Percentiles rank a stretch among this genome's conserved stretches.
Conservation (phyloP, 1,284 basidiomycete species). For the Inonotus obliquus region DNA sequence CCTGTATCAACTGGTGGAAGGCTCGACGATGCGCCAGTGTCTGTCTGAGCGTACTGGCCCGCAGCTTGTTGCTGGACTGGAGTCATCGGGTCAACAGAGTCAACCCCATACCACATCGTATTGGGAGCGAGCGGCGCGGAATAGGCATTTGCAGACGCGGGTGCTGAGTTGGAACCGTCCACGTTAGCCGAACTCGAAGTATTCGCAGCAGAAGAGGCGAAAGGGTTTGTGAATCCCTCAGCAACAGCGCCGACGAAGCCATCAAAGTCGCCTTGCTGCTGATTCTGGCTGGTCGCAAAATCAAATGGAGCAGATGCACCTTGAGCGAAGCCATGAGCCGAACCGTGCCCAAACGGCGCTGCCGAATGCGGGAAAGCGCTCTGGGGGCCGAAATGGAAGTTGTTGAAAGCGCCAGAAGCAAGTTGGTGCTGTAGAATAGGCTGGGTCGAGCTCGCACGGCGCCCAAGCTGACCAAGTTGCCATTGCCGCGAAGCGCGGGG, state of each 20-base stretch:
- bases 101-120: slow-evolving; percentile 13
- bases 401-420: slow-evolving; percentile 5
- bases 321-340: not conserved
- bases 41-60: not conserved
- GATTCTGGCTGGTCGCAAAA: not conserved
- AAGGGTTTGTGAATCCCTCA: slow-evolving; percentile 16
- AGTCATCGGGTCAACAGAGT: slow-evolving; percentile 13
- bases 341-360: not conserved
- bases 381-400: not conserved
- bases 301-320: not conserved
- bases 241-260: slow-evolving; percentile 11
- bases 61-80: not conserved
- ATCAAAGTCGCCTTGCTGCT: slow-evolving; percentile 2
- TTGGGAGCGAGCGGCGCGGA: slow-evolving; percentile 6
- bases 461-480: slow-evolving; percentile 17
- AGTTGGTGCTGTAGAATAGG: slow-evolving; percentile 15
- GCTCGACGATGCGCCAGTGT: slow-evolving; percentile 28
- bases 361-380: not conserved
- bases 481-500: slow-evolving; percentile 12
- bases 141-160: not conserved
- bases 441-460: slow-evolving; percentile 18
- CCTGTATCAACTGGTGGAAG: slow-evolving; percentile 48
- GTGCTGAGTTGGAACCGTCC: not conserved
- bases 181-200: not conserved
- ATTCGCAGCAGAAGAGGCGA: not conserved